Conservation (phyloP, 202 grass and related monocot genomes). For the Panicum hallii region DNA sequence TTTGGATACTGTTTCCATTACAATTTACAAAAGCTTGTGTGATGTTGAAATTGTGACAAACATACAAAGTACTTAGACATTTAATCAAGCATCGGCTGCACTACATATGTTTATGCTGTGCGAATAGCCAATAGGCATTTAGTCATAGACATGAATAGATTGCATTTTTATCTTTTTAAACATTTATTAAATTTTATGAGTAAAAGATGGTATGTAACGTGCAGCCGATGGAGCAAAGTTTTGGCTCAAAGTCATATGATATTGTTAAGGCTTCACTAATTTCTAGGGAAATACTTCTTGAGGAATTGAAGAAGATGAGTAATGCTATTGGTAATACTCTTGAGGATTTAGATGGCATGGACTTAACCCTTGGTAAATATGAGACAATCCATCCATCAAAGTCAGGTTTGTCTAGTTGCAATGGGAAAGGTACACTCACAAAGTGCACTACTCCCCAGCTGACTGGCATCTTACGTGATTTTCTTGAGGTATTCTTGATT, state of each 20-base stretch:
- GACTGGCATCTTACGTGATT: slow-evolving; percentile 68
- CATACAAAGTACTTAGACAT: not conserved
- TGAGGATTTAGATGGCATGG: slow-evolving; percentile 65
- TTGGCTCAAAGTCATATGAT: slow-evolving; percentile 60
- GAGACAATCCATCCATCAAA: slow-evolving; percentile 64
- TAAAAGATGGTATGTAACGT: slow-evolving; percentile 3
- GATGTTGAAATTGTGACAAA: slow-evolving; percentile 8
- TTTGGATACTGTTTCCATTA: slow-evolving; percentile 20
- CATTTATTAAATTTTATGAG: not conserved
- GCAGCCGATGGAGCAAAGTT: slow-evolving; percentile 59
- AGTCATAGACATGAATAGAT: not conserved
- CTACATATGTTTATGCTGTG: not conserved
- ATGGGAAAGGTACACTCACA: slow-evolving; percentile 41
- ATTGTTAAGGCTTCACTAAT: slow-evolving; percentile 70
- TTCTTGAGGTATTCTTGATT: slow-evolving; percentile 68
- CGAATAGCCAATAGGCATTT: not conserved
- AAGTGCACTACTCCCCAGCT: slow-evolving; percentile 63
- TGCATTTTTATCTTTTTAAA: not conserved
- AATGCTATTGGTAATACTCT: slow-evolving; percentile 61
- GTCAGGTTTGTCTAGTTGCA: slow-evolving; percentile 50
- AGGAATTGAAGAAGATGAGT: slow-evolving; percentile 77
- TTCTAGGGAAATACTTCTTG: slow-evolving; percentile 80
- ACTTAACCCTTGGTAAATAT: slow-evolving; percentile 76
- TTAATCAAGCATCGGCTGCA: not conserved
- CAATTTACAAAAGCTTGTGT: slow-evolving; percentile 6